These are phyloP conservation scores for Euclidium syriacum DNA, from an alignment of 345 rosid species.

Conservation along the genomic window DNA sequence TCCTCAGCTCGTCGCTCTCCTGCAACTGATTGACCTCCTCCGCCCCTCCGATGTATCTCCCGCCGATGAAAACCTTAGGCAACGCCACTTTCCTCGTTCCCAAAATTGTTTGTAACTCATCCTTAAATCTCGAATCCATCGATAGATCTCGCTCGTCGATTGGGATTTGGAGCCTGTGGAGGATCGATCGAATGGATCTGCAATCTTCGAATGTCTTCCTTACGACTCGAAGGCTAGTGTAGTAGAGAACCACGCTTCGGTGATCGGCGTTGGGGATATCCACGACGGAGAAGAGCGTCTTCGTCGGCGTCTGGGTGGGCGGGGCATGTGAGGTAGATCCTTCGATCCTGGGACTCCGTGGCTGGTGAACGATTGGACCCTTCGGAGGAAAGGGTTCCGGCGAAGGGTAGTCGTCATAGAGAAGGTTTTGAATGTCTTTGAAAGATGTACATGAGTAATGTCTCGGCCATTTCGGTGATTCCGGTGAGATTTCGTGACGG, in stretches of 20 bases:
- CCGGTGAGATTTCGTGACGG: background rate
- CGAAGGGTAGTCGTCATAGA: constrained; percentile 8
- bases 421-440: constrained; percentile 44
- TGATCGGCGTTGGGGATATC: constrained; percentile 28
- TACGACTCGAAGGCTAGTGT: constrained; percentile 72
- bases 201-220: constrained; percentile 79
- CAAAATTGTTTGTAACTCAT: constrained; percentile 47
- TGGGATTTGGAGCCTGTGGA: constrained; percentile 42
- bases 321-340: constrained; percentile 29
- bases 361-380: constrained; percentile 57
- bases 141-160: constrained; percentile 81
- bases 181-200: constrained; percentile 50
- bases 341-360: constrained; percentile 38
- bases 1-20: constrained; percentile 46
- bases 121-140: constrained; percentile 50
- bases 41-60: constrained; percentile 44
- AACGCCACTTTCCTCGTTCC: constrained; percentile 25
- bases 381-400: constrained; percentile 26
- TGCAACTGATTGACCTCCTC: constrained; percentile 39
- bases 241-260: constrained; percentile 52
- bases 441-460: constrained; percentile 49
- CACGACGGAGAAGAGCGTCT: constrained; percentile 3
- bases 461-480: constrained; percentile 12
- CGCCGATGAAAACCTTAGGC: constrained; percentile 51
- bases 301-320: no score